Base-by-base conservation (phyloP, 2,329 filamentous ascomycete genomes). In the Ophiostoma quercus region DNA sequence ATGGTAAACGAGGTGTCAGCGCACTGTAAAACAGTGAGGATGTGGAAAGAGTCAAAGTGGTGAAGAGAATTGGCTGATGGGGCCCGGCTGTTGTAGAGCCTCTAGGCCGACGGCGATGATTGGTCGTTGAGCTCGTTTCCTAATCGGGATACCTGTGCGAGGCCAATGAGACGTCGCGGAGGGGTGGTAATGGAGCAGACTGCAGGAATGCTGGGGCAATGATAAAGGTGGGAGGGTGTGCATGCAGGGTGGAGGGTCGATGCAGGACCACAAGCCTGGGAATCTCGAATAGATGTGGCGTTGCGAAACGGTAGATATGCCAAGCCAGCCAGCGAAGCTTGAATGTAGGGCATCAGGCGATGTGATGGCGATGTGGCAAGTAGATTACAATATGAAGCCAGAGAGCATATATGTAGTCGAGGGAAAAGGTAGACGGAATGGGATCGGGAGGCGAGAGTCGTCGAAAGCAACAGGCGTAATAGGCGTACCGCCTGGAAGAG, bases 101-200 rank as follows among this genome's bases (percentile, higher is more conserved):
- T 39, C 29, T n/a, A 9, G 6, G 8, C 6, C 11, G 47, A 22
- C 37, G 37, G 1, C 11, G 14, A 12, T 71, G 72, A 73, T 73
- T 73, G 72, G 72, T 25, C 39, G 39, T 3, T 39, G 16, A 67
- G 67, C 62, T 68, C 16, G 2, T 69, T 70, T 73, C 73, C 73
- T 4, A 71, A 71, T 73, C 25, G 32, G 73, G 73, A 47, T 47
- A 72, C 65, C 73, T 71, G 73, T 74, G 73, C 73, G 73, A 74
- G 51, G 54, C 72, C 72, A 73, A 72, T 74, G 39, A 67, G 22
- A 57, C 11, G 51, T 2, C n/a, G 16, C 8, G 22, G 51, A 57
- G 22, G 47, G 51, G 11, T 57, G 51, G n/a, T 25, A 16, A 57
- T 57, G 51, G 51, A 57, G 51, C 22, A 14, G 3, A 9, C 39